Percentiles rank a stretch among this genome's conserved stretches.
Evolutionary conservation across 1,284 basidiomycete species (phyloP).

Genomic region (Trichosporon asahii): DNA sequence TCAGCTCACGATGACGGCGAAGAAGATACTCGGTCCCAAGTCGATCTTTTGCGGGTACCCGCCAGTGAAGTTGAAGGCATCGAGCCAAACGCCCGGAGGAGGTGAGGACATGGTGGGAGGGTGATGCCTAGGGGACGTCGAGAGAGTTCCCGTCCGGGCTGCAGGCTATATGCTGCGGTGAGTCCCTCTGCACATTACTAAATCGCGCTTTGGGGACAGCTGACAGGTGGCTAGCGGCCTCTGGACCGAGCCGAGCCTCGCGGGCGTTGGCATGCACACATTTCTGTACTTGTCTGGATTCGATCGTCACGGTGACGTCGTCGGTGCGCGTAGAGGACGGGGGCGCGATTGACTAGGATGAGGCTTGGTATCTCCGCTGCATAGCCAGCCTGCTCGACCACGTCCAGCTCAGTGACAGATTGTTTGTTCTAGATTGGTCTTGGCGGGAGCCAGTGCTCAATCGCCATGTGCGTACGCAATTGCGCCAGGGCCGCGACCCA

Average conservation of each 20-base stretch:
- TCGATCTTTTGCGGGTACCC: constrained; percentile 32
- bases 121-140: not conserved
- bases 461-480: no score
- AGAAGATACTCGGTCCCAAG: constrained; percentile 40
- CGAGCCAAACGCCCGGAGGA: constrained; percentile 10
- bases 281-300: not conserved
- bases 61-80: constrained; percentile 36
- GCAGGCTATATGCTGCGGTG: no score
- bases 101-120: not conserved
- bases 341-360: no score
- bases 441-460: no score
- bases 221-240: not conserved
- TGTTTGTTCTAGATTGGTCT: no score
- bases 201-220: not conserved
- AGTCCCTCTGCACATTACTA: no score
- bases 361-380: no score
- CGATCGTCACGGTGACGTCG: not conserved
- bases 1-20: constrained; percentile 31
- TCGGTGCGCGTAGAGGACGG: not conserved
- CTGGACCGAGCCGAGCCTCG: not conserved
- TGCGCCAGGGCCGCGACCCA: no score
- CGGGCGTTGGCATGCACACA: not conserved
- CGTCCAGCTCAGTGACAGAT: not conserved
- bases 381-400: no score
- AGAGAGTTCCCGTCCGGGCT: not conserved